These are phyloP conservation scores for Fusarium pseudograminearum DNA, from an alignment of 2,329 filamentous ascomycete genomes.

Conservation along the genomic window DNA sequence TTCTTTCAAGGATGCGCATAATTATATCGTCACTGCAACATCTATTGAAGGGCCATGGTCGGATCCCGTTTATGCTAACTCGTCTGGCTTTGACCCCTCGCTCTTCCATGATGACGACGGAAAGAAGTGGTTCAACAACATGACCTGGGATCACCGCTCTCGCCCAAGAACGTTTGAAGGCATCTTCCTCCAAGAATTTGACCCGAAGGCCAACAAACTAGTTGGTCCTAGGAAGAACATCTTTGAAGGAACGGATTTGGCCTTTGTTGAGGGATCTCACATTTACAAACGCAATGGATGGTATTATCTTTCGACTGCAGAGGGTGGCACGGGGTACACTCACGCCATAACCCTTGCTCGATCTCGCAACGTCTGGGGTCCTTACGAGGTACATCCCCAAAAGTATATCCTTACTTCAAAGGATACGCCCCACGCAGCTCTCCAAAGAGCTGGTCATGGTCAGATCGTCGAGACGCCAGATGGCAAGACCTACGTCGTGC, in stretches of 20 bases:
- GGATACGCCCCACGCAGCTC: slow-evolving; percentile 60
- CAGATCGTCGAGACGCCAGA: slow-evolving; percentile 67
- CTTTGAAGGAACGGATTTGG: slow-evolving; percentile 66
- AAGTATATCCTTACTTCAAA: slow-evolving; percentile 69
- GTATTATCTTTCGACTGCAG: slow-evolving; percentile 71
- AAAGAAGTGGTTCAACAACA: slow-evolving; percentile 68
- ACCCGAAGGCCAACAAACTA: slow-evolving; percentile 60
- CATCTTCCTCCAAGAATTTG: slow-evolving; percentile 70
- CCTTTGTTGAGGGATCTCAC: slow-evolving; percentile 68
- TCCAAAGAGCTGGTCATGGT: slow-evolving; percentile 66
- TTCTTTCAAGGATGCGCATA: slow-evolving; percentile 72
- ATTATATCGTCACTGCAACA: slow-evolving; percentile 69
- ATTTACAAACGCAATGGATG: slow-evolving; percentile 68
- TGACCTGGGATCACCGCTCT: slow-evolving; percentile 66
- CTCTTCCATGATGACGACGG: slow-evolving; percentile 70
- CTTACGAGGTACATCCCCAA: slow-evolving; percentile 70
- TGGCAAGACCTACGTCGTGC: slow-evolving; percentile 66
- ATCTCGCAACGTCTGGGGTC: slow-evolving; percentile 66
- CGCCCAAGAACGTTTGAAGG: slow-evolving; percentile 65
- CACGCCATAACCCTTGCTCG: slow-evolving; percentile 72
- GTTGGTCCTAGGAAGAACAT: slow-evolving; percentile 68
- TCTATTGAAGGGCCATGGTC: slow-evolving; percentile 71
- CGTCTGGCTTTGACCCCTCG: slow-evolving; percentile 72
- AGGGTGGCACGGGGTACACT: slow-evolving; percentile 70
- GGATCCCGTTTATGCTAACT: slow-evolving; percentile 69